Conservation (phyloP, 2,329 filamentous ascomycete genomes). For the Zalaria sp. region DNA sequence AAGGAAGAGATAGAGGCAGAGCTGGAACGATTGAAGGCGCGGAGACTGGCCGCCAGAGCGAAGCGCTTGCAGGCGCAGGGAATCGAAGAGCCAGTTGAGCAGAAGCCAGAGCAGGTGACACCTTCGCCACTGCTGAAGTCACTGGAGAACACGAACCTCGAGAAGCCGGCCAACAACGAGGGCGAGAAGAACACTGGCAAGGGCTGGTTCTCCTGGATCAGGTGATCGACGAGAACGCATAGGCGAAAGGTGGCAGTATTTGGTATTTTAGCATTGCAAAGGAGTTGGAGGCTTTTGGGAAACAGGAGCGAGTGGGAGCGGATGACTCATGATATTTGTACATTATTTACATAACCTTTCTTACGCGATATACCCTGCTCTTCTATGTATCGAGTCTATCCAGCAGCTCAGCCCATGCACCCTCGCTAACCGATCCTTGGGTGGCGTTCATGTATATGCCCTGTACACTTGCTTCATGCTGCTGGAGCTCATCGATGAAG, state of each 20-base stretch:
- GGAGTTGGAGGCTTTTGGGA: constrained; percentile 1
- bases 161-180: neutral
- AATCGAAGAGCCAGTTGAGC: neutral
- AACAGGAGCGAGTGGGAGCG: constrained; percentile 4
- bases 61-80: constrained; percentile 28
- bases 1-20: constrained; percentile 73
- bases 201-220: constrained; percentile 8
- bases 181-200: neutral
- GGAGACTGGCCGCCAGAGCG: constrained; percentile 31
- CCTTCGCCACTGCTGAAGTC: constrained; percentile 1
- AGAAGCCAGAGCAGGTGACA: neutral
- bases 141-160: constrained; percentile 1
- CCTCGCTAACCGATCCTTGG: constrained; percentile 22
- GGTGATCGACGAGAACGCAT: neutral
- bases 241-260: neutral
- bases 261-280: too few species aligned
- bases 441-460: constrained; percentile 61
- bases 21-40: constrained; percentile 53
- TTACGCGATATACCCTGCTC: neutral
- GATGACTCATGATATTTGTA: constrained; percentile 3
- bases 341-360: constrained; percentile 1
- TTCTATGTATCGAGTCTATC: constrained; percentile 19
- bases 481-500: constrained; percentile 47
- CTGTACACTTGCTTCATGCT: constrained; percentile 55
- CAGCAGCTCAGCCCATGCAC: constrained; percentile 23